These are phyloP conservation scores for Discostella stelligera DNA, from an alignment of 352 stramenopile genomes.

Conservation along the genomic window DNA sequence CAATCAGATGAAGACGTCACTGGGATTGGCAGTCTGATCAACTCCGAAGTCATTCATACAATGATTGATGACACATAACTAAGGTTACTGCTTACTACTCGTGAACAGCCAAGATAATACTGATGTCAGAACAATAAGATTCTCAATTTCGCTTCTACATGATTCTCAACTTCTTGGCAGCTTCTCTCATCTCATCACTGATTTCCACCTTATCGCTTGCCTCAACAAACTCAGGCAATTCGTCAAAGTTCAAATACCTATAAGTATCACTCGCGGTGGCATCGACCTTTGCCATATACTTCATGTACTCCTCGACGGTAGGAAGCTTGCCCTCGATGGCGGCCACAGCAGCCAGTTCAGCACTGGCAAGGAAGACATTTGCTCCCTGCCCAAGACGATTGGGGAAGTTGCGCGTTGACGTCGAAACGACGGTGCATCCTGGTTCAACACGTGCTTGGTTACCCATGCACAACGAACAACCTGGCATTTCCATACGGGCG, in stretches of 20 bases:
- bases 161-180: constrained; percentile 64
- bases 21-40: too few relatives aligned
- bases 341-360: constrained; percentile 83
- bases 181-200: constrained; percentile 80
- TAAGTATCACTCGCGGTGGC: constrained; percentile 84
- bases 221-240: constrained; percentile 83
- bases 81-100: not conserved
- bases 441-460: constrained; percentile 86
- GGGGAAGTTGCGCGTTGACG: constrained; percentile 86
- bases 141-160: constrained; percentile 19
- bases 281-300: constrained; percentile 80
- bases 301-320: constrained; percentile 83
- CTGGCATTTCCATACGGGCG: constrained; percentile 86
- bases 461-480: constrained; percentile 87
- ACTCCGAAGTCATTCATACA: too few relatives aligned
- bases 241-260: constrained; percentile 87
- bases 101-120: not conserved
- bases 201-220: constrained; percentile 78
- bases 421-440: constrained; percentile 84
- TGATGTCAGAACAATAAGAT: not conserved
- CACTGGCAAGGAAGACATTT: constrained; percentile 85
- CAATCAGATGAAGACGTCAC: not conserved
- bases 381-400: constrained; percentile 86
- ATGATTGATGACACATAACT: too few relatives aligned
- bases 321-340: constrained; percentile 83